Base-by-base conservation (phyloP, 2,329 filamentous ascomycete genomes). In the Colletotrichum higginsianum region DNA sequence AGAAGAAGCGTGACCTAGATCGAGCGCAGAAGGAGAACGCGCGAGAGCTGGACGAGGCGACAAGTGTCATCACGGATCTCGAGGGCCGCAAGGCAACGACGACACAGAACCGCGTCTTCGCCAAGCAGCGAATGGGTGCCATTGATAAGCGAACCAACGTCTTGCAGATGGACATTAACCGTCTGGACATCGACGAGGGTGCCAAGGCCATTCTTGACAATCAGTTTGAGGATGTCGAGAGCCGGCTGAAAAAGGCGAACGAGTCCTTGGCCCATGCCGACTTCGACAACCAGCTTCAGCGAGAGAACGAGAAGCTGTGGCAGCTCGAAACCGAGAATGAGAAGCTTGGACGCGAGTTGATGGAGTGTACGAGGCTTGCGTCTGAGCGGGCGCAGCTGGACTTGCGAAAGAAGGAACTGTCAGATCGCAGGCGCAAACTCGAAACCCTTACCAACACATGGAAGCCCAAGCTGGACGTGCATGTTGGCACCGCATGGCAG, bases 131-230 rank as follows among this genome's bases (percentile, higher is more conserved):
- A 57, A 94, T 97, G 71, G 84, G 85, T 0, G 83, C 86, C 7
- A 95, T 96, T 75, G 94, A 97, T 71, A 91, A 88, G 77, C 93
- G 93, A 65, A 89, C 92, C 8, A 82, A 82, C 4, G 83, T 84
- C 1, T 85, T 95, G 44, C 94, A 97, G 78, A 87, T 84, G 57
- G 90, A 93, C 42, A 85, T 94, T 42, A 88, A 92, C 76, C 85
- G 86, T n/a, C 92, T 99, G 66, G 88, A 93, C 46, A 88, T 95
- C 40, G 96, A 99, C 76, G 96, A 98, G 82, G 95, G 95, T 4
- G 89, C 90, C 42, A 94, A 94, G 79, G 93, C 93, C 35, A 86
- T 93, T 4, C 86, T 98, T 8, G 92, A 96, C 76, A 89, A 91
- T 18, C 91, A 92, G 64, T 88, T 93, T 60, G 88, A 90, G 47